Conservation (phyloP, 495 filamentous ascomycete genomes). For the Bryoglossum gracile region DNA sequence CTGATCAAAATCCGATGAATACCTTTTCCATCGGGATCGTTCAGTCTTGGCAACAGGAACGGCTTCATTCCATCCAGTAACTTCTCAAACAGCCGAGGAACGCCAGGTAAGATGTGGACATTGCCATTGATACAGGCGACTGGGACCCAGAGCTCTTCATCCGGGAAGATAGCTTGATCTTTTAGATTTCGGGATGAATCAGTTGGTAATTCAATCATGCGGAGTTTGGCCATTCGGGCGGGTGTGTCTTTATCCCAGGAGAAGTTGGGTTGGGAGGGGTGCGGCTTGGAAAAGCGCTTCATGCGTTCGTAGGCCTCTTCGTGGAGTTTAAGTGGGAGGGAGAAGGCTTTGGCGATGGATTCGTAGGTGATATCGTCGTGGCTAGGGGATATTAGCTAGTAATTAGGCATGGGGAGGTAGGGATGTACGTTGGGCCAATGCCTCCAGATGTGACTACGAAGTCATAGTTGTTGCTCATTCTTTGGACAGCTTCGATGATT, state of each 20-base stretch:
- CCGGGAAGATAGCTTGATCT: slow-evolving; percentile 67
- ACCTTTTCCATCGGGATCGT: slow-evolving; percentile 72
- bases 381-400: slow-evolving; percentile 33
- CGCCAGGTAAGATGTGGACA: slow-evolving; percentile 85
- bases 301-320: slow-evolving; percentile 68
- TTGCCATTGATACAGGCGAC: slow-evolving; percentile 84
- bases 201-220: slow-evolving; percentile 83
- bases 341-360: slow-evolving; percentile 86
- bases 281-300: slow-evolving; percentile 68
- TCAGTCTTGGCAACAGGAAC: slow-evolving; percentile 55
- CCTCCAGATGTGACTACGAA: slow-evolving; percentile 92
- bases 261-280: slow-evolving; percentile 66
- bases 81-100: slow-evolving; percentile 74
- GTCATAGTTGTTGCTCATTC: slow-evolving; percentile 85
- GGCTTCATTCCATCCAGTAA: slow-evolving; percentile 73
- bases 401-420: too few relatives aligned
- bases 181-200: slow-evolving; percentile 53
- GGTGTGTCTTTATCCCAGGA: slow-evolving; percentile 79
- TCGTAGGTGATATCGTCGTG: slow-evolving; percentile 98
- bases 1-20: slow-evolving; percentile 71
- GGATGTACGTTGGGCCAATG: slow-evolving; percentile 79
- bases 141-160: slow-evolving; percentile 85
- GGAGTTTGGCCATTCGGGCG: slow-evolving; percentile 66
- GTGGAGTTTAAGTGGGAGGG: slow-evolving; percentile 68
- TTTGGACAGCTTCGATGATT: slow-evolving; percentile 77